phyloP scores from a whole-genome alignment of 176 grass and related monocot genomes.

The Carex myosuroides region DNA sequence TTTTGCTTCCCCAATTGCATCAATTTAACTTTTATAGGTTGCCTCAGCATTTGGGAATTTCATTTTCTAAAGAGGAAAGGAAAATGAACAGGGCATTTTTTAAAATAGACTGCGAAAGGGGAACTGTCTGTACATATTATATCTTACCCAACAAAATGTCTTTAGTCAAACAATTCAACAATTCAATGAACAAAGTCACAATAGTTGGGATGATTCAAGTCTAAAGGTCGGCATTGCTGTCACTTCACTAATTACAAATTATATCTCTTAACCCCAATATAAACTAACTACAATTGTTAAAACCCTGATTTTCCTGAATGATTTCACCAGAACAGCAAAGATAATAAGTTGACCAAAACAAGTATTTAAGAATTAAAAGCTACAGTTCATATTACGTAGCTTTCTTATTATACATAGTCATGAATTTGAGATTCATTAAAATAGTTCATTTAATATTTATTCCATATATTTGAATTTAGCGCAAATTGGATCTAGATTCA shows the following conservation, averaged over 20 bases:
- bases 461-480: slow-evolving; percentile 32
- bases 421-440: slow-evolving; percentile 16
- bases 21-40: not conserved
- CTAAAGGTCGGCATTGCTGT: not conserved
- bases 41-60: not conserved
- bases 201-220: not conserved
- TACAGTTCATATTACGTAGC: not conserved
- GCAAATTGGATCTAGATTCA: slow-evolving; percentile 22
- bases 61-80: not conserved
- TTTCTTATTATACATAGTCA: slow-evolving; percentile 4
- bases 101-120: not conserved
- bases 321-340: too few species aligned
- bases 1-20: not conserved
- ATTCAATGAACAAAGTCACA: not conserved
- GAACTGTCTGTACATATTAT: not conserved
- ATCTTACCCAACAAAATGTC: not conserved
- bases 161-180: not conserved
- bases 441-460: slow-evolving; percentile 1
- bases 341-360: slow-evolving; percentile 17
- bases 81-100: not conserved
- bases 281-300: slow-evolving; percentile 8
- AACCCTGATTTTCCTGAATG: not conserved
- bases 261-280: not conserved
- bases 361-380: not conserved
- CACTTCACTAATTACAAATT: not conserved